Evolutionary conservation across 805 yeast genomes (phyloP).

Genomic region (Cyberlindnera sargentensis): DNA sequence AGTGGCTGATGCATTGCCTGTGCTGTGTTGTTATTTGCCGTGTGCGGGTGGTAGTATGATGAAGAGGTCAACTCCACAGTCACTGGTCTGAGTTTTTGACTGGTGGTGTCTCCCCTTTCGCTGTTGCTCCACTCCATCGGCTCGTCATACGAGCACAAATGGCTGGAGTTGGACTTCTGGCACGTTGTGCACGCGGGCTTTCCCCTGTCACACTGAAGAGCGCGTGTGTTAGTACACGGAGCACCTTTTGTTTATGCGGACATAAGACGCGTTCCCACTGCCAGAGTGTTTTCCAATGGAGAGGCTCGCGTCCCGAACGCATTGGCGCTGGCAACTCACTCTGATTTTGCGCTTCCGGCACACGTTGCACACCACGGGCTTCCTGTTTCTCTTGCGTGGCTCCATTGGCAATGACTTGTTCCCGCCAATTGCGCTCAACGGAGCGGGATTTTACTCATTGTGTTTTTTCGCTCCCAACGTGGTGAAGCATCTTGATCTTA

Average conservation of each 20-base stretch:
- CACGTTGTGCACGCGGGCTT: slow-evolving; percentile 23
- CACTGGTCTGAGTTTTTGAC: no score
- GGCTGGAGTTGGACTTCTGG: slow-evolving; percentile 20
- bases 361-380: slow-evolving; percentile 23
- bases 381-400: slow-evolving; percentile 15
- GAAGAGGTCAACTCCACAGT: no score
- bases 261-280: slow-evolving; percentile 4
- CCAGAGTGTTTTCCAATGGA: no score
- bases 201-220: slow-evolving; percentile 21
- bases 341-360: slow-evolving; percentile 25
- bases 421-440: no score
- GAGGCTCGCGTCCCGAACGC: neutral
- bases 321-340: slow-evolving; percentile 12
- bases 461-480: no score
- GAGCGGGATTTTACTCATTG: no score
- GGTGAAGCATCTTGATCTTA: no score
- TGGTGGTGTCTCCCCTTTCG: no score
- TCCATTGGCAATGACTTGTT: neutral
- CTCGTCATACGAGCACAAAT: slow-evolving; percentile 22
- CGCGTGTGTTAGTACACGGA: neutral
- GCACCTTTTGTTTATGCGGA: neutral
- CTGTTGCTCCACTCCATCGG: neutral
- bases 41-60: no score
- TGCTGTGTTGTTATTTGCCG: no score
- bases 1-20: slow-evolving; percentile 9